Percentiles rank a stretch among this genome's conserved stretches.
Evolutionary conservation across 2,329 filamentous ascomycete species (phyloP).

Genomic region (Onygenales sp.): DNA sequence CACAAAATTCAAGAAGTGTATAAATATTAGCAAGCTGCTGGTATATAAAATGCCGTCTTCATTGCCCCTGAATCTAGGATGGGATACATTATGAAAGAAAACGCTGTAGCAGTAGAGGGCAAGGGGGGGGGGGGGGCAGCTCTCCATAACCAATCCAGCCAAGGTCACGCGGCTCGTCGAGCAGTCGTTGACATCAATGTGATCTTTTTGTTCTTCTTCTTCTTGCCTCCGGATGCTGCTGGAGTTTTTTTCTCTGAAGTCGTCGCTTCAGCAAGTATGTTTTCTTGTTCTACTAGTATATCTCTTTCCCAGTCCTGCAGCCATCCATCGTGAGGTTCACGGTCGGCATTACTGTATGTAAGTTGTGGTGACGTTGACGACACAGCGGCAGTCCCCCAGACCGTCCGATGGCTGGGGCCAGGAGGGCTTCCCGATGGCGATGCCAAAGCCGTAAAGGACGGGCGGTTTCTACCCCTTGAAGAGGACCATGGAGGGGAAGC

Average conservation of each 20-base stretch:
- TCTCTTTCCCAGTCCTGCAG: constrained; percentile 74
- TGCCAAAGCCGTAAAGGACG: constrained; percentile 48
- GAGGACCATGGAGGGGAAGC: constrained; percentile 34
- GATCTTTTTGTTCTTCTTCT: constrained; percentile 60
- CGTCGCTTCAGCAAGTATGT: constrained; percentile 7
- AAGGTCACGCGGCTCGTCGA: constrained; percentile 43
- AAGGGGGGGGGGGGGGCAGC: neutral
- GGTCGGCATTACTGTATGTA: constrained; percentile 25
- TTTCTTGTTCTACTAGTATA: constrained; percentile 31
- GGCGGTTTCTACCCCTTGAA: constrained; percentile 23
- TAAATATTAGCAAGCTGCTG: neutral
- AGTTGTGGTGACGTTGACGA: constrained; percentile 49
- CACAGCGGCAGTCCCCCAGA: constrained; percentile 81
- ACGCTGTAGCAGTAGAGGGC: neutral
- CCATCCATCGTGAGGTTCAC: constrained; percentile 67
- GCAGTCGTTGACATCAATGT: constrained; percentile 59
- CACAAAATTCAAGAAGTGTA: neutral
- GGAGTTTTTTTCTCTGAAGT: constrained; percentile 1
- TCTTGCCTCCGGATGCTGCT: constrained; percentile 35
- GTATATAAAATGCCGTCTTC: neutral
- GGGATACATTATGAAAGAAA: neutral
- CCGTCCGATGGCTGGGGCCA: constrained; percentile 54
- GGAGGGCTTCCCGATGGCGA: constrained; percentile 75
- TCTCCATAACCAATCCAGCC: neutral
- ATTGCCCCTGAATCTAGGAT: neutral